Conservation (phyloP, 495 filamentous ascomycete genomes). For the Neurospora tetraspora region DNA sequence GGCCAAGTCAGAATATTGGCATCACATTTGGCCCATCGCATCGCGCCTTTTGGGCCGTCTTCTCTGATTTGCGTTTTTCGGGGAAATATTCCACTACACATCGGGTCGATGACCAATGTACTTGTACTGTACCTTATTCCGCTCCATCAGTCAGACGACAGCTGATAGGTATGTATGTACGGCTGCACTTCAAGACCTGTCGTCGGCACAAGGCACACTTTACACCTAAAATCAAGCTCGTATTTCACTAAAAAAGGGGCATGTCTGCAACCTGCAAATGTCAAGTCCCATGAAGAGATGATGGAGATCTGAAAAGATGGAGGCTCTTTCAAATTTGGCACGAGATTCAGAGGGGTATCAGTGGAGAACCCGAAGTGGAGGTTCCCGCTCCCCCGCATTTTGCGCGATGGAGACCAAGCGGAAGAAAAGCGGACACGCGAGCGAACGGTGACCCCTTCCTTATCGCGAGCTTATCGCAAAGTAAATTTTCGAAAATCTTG, state of each 20-base stretch:
- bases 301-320: not conserved
- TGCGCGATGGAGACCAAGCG: not conserved
- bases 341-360: not conserved
- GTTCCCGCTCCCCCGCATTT: slow-evolving; percentile 5
- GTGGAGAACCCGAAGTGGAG: not conserved
- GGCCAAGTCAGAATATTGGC: too few relatives aligned
- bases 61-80: not conserved
- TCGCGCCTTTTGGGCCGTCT: not conserved
- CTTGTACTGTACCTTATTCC: not conserved
- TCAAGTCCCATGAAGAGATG: not conserved
- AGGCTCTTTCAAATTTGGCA: not conserved
- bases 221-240: not conserved
- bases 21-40: not conserved
- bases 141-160: not conserved
- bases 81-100: not conserved
- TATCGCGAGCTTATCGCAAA: slow-evolving; percentile 14
- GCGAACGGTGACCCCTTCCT: slow-evolving; percentile 1
- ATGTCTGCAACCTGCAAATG: not conserved
- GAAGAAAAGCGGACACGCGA: not conserved
- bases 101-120: not conserved
- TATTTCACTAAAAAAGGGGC: not conserved
- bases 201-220: not conserved
- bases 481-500: slow-evolving; percentile 14
- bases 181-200: too few relatives aligned
- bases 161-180: not conserved